phyloP scores from a whole-genome alignment of 164 flowering plant species.

The Aristolochia californica region DNA sequence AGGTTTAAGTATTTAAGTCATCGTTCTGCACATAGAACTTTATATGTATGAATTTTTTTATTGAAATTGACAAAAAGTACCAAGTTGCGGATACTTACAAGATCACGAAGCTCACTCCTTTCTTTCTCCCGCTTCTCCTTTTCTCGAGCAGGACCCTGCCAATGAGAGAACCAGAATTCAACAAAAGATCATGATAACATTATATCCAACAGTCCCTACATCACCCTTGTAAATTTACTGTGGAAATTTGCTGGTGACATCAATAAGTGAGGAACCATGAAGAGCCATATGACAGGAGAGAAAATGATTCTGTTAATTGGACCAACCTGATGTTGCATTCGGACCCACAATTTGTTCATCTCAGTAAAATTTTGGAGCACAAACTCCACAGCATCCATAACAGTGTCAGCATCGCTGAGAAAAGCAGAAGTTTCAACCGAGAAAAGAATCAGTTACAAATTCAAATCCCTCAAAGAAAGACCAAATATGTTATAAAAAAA shows the following conservation, averaged over 20 bases:
- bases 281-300: constrained; percentile 14
- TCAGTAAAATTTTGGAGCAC: constrained; percentile 89
- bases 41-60: not conserved
- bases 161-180: constrained; percentile 59
- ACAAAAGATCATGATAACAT: not conserved
- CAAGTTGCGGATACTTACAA: constrained; percentile 45
- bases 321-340: constrained; percentile 97
- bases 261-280: no score
- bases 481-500: not conserved
- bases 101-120: constrained; percentile 98
- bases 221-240: constrained; percentile 58
- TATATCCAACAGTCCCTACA: constrained; percentile 30
- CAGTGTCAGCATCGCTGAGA: constrained; percentile 70
- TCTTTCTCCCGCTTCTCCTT: constrained; percentile 95
- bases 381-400: constrained; percentile 85
- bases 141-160: constrained; percentile 95
- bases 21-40: no score
- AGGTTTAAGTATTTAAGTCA: not conserved
- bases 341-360: constrained; percentile 97
- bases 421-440: not conserved
- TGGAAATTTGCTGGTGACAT: not conserved
- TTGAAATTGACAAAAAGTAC: not conserved
- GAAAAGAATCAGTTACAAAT: not conserved
- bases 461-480: not conserved
- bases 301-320: constrained; percentile 7